These are phyloP conservation scores for Flaveria ramosissima DNA, from an alignment of 129 eudicot genomes.

Conservation along the genomic window DNA sequence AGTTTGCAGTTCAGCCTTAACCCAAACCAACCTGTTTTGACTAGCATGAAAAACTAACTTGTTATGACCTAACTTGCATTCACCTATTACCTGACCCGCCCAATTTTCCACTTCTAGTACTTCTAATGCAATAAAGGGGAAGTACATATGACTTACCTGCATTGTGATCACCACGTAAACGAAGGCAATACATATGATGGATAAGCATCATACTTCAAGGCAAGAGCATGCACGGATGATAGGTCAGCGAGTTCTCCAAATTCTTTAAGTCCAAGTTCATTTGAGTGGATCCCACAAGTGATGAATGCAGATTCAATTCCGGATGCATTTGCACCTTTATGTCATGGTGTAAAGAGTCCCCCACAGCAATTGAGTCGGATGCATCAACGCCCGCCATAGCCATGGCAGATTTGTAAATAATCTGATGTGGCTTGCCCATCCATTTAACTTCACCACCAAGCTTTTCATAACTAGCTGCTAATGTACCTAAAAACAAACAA, in stretches of 20 bases:
- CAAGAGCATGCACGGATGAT: slow-evolving; percentile 56
- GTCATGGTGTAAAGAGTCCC: slow-evolving; percentile 94
- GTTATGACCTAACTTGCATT: background rate
- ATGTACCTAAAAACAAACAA: slow-evolving; percentile 52
- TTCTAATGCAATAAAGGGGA: background rate
- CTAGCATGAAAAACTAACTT: background rate
- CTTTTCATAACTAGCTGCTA: slow-evolving; percentile 76
- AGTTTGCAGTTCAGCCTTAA: background rate
- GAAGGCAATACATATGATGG: slow-evolving; percentile 77
- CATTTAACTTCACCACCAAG: slow-evolving; percentile 94
- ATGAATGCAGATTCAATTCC: slow-evolving; percentile 69
- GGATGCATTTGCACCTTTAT: slow-evolving; percentile 89
- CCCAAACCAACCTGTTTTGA: background rate
- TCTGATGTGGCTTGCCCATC: slow-evolving; percentile 81
- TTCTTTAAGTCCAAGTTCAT: slow-evolving; percentile 63
- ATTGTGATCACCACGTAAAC: slow-evolving; percentile 60
- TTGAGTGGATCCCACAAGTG: slow-evolving; percentile 86
- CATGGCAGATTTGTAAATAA: slow-evolving; percentile 80
- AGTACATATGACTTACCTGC: slow-evolving; percentile 9
- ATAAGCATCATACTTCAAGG: slow-evolving; percentile 60
- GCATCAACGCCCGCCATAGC: slow-evolving; percentile 76
- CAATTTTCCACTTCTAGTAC: background rate
- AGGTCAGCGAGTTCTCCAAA: slow-evolving; percentile 67
- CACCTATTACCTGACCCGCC: no score
- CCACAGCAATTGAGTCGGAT: slow-evolving; percentile 79